phyloP scores from a whole-genome alignment of 2,329 filamentous ascomycete species.

The Alternaria sp. region DNA sequence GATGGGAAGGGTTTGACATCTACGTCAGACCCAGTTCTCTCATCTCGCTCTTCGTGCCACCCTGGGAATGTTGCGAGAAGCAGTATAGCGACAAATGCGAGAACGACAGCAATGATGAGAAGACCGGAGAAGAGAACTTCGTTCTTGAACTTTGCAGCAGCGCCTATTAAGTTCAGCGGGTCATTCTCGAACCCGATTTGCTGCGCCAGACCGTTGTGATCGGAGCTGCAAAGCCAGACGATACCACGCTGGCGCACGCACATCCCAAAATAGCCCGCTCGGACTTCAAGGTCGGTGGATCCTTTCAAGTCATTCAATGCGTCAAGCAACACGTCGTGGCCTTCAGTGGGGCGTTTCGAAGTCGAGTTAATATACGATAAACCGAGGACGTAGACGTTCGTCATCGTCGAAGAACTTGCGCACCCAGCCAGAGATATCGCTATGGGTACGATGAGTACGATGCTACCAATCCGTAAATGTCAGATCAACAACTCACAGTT shows the following conservation, averaged over 20 bases:
- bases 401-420: neutral
- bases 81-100: neutral
- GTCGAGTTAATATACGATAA: neutral
- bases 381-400: neutral
- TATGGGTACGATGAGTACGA: neutral
- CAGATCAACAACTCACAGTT: neutral
- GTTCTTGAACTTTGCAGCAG: neutral
- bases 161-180: neutral
- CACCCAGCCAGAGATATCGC: neutral
- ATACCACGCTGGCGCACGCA: constrained; percentile 88
- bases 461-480: neutral
- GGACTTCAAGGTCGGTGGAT: constrained; percentile 77
- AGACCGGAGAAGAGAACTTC: neutral
- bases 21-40: neutral
- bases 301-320: constrained; percentile 81
- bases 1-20: neutral
- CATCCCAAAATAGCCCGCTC: constrained; percentile 94
- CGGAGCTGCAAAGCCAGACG: constrained; percentile 90
- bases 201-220: constrained; percentile 67
- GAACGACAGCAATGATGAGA: neutral
- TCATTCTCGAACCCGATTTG: neutral
- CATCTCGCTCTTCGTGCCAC: neutral
- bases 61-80: neutral
- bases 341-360: neutral
- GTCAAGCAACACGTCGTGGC: neutral